Base-by-base conservation (phyloP, 1,284 basidiomycete species). In the Sporisorium scitamineum region DNA sequence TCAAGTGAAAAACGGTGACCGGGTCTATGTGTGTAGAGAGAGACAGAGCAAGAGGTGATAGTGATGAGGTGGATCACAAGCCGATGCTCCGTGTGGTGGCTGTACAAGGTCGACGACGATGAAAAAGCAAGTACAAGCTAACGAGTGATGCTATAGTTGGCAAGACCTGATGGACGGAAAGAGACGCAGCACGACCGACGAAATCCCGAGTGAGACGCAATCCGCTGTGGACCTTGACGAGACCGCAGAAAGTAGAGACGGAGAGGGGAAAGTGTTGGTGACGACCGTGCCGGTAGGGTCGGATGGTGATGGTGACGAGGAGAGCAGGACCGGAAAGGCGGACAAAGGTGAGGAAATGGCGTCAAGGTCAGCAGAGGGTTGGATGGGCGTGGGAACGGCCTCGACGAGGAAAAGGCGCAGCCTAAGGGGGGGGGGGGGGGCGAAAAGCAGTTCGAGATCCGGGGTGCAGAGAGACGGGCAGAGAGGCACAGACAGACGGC, bases 201-300 rank as follows among this genome's bases (percentile, higher is more conserved):
- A 32, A 27, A 22, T 32, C 31, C 44, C 14, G 20, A 20, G 42
- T 10, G 42, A 20, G 24, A 47, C 5, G 44, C 6, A 47, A 24
- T 24, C 24, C 11, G 44, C 26, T 47, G 44, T 47, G 16, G 44
- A 47, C 39, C 39, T 42, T 42, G 39, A 20, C 39, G 39, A 39
- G 14, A 39, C 37, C 37, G 4, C 16, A 16, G 16, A 39, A 42
- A 51, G 47, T 29, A 31, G 57, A 27, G 47, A 50, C 41, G 29
- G 42, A 20, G 54, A 18, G 34, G 29, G 47, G 27, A 41, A 22
- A 26, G 32, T 11, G 39, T 44, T 14, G 67, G 27, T 4, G 48
- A 45, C 22, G 56, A 41, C 52, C 56, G 53, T 58, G 54, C 37
- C 48, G 56, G n/a, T 22, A 41, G 56, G 56, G 56, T 42, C 47